Evolutionary conservation across 2,329 filamentous ascomycete species (phyloP).

Genomic region (Kalaharituber pfeilii): DNA sequence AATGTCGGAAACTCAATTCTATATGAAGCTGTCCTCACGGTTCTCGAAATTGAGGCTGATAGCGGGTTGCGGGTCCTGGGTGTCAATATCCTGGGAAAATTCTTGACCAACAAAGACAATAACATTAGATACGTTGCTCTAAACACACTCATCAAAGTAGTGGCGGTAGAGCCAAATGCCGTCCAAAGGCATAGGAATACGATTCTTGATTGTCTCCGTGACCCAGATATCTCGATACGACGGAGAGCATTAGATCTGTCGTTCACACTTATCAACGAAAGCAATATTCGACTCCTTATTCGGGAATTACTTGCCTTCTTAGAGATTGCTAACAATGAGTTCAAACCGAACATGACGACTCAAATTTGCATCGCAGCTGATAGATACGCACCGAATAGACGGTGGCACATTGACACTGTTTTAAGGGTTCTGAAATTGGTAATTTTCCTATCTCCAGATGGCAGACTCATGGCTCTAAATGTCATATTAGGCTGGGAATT

Average conservation of each 20-base stretch:
- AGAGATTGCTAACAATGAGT: slow-evolving; percentile 94
- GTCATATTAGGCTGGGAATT: slow-evolving; percentile 52
- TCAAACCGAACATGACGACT: slow-evolving; percentile 95
- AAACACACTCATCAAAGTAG: slow-evolving; percentile 94
- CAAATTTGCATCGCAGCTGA: slow-evolving; percentile 97
- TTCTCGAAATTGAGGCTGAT: slow-evolving; percentile 94
- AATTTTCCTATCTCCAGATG: slow-evolving; percentile 21
- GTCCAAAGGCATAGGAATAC: slow-evolving; percentile 95
- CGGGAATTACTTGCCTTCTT: slow-evolving; percentile 86
- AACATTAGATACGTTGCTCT: slow-evolving; percentile 97
- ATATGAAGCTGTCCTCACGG: slow-evolving; percentile 92
- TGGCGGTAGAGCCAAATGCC: slow-evolving; percentile 92
- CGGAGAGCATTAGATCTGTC: slow-evolving; percentile 89
- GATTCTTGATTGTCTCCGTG: slow-evolving; percentile 84
- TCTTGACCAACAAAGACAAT: slow-evolving; percentile 95
- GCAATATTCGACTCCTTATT: slow-evolving; percentile 84
- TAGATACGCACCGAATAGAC: slow-evolving; percentile 86
- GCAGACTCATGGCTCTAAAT: not conserved
- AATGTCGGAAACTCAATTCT: slow-evolving; percentile 97
- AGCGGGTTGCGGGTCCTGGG: slow-evolving; percentile 84
- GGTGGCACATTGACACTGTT: slow-evolving; percentile 98
- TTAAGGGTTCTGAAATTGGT: slow-evolving; percentile 68
- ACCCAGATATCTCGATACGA: slow-evolving; percentile 95
- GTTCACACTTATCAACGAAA: slow-evolving; percentile 94
- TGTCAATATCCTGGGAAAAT: slow-evolving; percentile 96